Base-by-base conservation (phyloP, 2,329 filamentous ascomycete genomes). In the Cordyceps tenuipes region DNA sequence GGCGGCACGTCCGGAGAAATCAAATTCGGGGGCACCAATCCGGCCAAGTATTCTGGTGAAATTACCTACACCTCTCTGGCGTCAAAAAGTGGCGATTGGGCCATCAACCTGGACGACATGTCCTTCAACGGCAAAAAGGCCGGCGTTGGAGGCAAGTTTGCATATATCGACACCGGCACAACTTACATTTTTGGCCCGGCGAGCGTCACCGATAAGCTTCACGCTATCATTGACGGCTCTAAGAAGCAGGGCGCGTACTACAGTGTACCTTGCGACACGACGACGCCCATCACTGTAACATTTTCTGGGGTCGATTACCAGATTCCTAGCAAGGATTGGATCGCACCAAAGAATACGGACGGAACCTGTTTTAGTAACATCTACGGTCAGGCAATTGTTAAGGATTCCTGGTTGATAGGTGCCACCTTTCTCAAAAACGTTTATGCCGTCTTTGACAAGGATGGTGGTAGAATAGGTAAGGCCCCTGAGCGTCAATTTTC, bases 341-440 rank as follows among this genome's bases (percentile, higher is more conserved):
- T 93, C 59, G 77, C 77, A 7, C 71, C 72, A 41, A 73, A 76
- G 26, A 68, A 76, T 58, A 67, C 66, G 54, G 68, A 73, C n/a
- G 79, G 77, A 31, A 71, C 71, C 31, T 88, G 85, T 68, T 80
- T 83, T 19, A 92, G 89, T 70, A 91, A 89, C 66, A 82, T 96
- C 41, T 86, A 91, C 57, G 89, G 88, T 1, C 79, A 84, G 29
- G 82, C 87, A 68, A 83, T 89, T 15, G 85, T 90, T 51, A 74
- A 78, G 0, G 78, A 76, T 66, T 66, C 85, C 31, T 96, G 91
- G 90, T 78, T 96, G n/a, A 73, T 96, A 1, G 91, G 91, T 2
- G 91, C 91, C 65, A 83, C 88, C 0, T 96, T 96, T 67, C 74
- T 96, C 63, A 96, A 95, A 76, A 96, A 95, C 66, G 91, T 96